Evolutionary conservation across 106 monocot genomes (phyloP).

Genomic region (Acorus gramineus): DNA sequence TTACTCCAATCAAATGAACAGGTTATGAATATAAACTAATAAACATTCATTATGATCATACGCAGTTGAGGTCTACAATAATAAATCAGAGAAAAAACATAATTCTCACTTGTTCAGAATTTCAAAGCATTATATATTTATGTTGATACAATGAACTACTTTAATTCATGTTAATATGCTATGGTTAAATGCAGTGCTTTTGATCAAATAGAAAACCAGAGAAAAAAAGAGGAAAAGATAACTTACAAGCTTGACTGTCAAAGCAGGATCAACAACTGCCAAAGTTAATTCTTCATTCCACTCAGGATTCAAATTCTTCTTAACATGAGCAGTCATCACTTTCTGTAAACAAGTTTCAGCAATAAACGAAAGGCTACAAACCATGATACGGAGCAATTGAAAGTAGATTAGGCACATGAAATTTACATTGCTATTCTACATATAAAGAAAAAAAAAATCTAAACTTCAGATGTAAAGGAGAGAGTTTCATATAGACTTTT

Average conservation of each 20-base stretch:
- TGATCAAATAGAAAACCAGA: not conserved
- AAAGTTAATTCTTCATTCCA: slow-evolving; percentile 41
- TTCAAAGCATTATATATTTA: no score
- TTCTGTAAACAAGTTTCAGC: slow-evolving; percentile 11
- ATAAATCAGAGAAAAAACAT: no score
- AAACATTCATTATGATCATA: no score
- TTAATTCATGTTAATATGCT: not conserved
- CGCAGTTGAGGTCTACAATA: no score
- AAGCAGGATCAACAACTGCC: slow-evolving; percentile 13
- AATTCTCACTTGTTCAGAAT: no score
- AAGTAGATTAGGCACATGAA: not conserved
- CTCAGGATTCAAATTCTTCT: slow-evolving; percentile 25
- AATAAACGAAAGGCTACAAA: not conserved
- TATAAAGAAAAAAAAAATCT: no score
- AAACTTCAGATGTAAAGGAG: no score
- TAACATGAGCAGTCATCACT: slow-evolving; percentile 29
- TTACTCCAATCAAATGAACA: no score
- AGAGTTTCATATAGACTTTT: no score
- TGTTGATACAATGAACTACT: no score
- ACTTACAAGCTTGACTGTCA: slow-evolving; percentile 25
- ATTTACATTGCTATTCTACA: not conserved
- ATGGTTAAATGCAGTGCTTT: not conserved
- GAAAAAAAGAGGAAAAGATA: not conserved
- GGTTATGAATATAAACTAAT: no score
- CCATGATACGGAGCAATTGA: not conserved